Evolutionary conservation across 2,329 filamentous ascomycete species (phyloP).

Genomic region (Colletotrichum theobromicola): DNA sequence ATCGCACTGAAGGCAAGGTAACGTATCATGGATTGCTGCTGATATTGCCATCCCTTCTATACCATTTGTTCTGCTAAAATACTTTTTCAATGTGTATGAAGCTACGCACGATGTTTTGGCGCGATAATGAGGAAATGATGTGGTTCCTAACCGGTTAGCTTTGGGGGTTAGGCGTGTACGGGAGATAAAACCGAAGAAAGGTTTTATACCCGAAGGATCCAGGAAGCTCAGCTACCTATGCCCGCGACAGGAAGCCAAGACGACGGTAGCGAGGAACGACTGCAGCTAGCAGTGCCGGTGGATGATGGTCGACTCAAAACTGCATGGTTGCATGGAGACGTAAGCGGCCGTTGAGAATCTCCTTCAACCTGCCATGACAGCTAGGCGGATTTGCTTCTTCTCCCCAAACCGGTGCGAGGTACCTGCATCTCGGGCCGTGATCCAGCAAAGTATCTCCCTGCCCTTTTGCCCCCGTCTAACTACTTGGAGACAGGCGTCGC

Average conservation of each 20-base stretch:
- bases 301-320: not conserved
- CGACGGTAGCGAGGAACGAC: not conserved
- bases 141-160: not conserved
- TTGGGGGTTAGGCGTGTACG: not conserved
- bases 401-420: not conserved
- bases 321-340: not conserved
- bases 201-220: not conserved
- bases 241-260: not conserved
- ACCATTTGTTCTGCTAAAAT: not conserved
- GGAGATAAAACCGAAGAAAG: not conserved
- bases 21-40: not conserved
- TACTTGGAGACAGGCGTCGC: not conserved
- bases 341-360: not conserved
- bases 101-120: not conserved
- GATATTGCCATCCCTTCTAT: not conserved
- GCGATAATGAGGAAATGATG: not conserved
- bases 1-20: not conserved
- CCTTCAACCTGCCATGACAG: not conserved
- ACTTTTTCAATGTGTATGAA: not conserved
- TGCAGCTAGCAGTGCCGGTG: not conserved
- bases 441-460: not conserved
- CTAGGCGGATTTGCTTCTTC: not conserved
- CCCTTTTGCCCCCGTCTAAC: not conserved
- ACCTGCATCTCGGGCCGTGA: conserved; percentile 1
- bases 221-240: not conserved